phyloP scores from a whole-genome alignment of 257 asterid genomes.

The Fraxinus quadrangulata region DNA sequence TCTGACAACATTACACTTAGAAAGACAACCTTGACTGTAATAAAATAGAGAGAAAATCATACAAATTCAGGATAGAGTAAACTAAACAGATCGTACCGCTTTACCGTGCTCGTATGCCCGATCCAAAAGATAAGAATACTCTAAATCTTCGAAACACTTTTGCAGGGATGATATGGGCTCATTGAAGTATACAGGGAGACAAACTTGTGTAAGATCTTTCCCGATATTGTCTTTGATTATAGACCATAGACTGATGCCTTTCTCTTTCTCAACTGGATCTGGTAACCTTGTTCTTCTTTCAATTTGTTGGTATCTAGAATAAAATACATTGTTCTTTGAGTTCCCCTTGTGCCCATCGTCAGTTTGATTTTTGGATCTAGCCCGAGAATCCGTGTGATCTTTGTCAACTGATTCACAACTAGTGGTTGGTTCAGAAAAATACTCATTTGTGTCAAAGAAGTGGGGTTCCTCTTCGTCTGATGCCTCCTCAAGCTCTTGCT shows the following conservation, averaged over 20 bases:
- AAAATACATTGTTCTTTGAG: slow-evolving; percentile 21
- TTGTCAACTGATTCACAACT: slow-evolving; percentile 37
- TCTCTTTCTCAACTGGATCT: slow-evolving; percentile 91
- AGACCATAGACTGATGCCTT: slow-evolving; percentile 90
- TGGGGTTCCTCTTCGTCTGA: slow-evolving; percentile 82
- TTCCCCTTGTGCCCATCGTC: slow-evolving; percentile 25
- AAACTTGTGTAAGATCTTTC: slow-evolving; percentile 84
- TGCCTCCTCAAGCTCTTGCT: slow-evolving; percentile 85
- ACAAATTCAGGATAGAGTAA: slow-evolving; percentile 14
- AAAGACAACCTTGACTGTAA: background rate
- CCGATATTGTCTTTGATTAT: slow-evolving; percentile 96
- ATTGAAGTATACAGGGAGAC: slow-evolving; percentile 92
- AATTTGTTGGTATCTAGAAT: slow-evolving; percentile 39
- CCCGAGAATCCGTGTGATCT: slow-evolving; percentile 42
- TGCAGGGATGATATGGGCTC: slow-evolving; percentile 93
- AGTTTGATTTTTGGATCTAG: slow-evolving; percentile 32
- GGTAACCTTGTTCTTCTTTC: slow-evolving; percentile 82
- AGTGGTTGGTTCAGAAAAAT: slow-evolving; percentile 48
- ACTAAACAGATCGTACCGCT: slow-evolving; percentile 54
- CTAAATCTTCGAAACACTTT: slow-evolving; percentile 87
- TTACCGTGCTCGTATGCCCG: slow-evolving; percentile 83
- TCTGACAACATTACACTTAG: background rate
- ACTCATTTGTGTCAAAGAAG: slow-evolving; percentile 71
- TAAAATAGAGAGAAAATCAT: background rate
- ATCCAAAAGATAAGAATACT: slow-evolving; percentile 88